phyloP scores from a whole-genome alignment of 192 early-diverging fungal species.

The Backusella liffmaniae region DNA sequence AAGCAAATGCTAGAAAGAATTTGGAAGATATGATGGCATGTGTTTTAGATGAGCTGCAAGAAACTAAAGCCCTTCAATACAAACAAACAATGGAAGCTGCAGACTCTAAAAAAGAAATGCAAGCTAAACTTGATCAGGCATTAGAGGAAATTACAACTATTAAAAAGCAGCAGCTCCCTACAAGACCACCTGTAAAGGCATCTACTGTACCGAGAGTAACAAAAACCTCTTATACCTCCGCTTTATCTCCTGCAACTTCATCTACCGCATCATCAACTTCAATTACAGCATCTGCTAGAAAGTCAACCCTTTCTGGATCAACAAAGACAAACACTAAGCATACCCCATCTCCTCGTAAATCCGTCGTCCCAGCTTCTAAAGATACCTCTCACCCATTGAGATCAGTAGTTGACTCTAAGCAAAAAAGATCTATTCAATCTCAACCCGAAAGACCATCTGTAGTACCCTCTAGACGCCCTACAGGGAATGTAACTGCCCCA shows the following conservation, averaged over 20 bases:
- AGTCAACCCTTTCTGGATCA: not conserved
- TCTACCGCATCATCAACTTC: not conserved
- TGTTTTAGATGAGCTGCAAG: constrained; percentile 23
- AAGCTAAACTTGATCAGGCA: constrained; percentile 14
- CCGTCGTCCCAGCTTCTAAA: not conserved
- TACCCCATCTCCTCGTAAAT: not conserved
- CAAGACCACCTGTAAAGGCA: not conserved
- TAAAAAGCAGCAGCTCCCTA: constrained; percentile 13
- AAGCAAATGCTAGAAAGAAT: constrained; percentile 17
- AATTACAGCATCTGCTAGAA: not conserved
- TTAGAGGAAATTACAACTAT: constrained; percentile 6
- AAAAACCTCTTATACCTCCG: not conserved
- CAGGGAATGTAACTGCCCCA: not conserved
- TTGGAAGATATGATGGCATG: constrained; percentile 26
- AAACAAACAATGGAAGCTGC: constrained; percentile 18
- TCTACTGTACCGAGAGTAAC: constrained; percentile 4
- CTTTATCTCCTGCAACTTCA: not conserved
- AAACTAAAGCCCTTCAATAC: constrained; percentile 7
- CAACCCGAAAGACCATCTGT: constrained; percentile 15
- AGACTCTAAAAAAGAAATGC: constrained; percentile 18
- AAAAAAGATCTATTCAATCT: not conserved
- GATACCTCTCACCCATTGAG: not conserved
- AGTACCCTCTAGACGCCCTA: constrained; percentile 12
- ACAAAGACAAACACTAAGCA: not conserved
- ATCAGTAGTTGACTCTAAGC: not conserved